A percentile compares a stretch with the other conserved stretches of the same genome.
phyloP scores from a whole-genome alignment of 768 basidiomycete genomes.

The Daedalea quercina region DNA sequence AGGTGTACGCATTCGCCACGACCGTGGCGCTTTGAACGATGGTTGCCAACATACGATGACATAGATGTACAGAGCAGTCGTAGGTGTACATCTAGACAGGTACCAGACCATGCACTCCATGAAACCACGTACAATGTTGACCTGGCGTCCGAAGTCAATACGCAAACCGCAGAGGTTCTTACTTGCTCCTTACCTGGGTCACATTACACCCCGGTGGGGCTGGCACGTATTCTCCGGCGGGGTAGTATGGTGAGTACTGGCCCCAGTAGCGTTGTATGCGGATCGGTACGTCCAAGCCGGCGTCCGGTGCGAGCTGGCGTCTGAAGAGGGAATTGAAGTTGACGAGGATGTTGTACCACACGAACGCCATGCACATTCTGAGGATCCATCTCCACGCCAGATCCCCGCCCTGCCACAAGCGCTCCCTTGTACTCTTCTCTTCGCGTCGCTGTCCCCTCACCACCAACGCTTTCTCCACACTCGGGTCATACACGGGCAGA shows the following conservation, averaged over 20 bases:
- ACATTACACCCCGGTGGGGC: slow-evolving; percentile 46
- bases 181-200: slow-evolving; percentile 37
- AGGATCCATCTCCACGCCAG: not conserved
- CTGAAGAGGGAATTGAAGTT: not conserved
- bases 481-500: too few relatives aligned
- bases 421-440: too few relatives aligned
- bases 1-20: too few relatives aligned
- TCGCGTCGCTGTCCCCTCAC: too few relatives aligned
- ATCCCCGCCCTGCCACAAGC: not conserved
- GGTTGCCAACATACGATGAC: not conserved
- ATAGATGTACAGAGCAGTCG: not conserved
- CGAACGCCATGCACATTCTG: not conserved
- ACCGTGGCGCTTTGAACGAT: too few relatives aligned
- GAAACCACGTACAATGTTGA: slow-evolving; percentile 45
- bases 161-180: not conserved
- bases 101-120: not conserved
- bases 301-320: not conserved
- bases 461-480: too few relatives aligned
- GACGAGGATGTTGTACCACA: not conserved
- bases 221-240: slow-evolving; percentile 36
- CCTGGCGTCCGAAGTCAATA: slow-evolving; percentile 28
- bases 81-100: not conserved
- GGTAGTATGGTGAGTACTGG: slow-evolving; percentile 54
- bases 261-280: slow-evolving; percentile 35
- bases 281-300: not conserved